phyloP scores from a whole-genome alignment of 1,284 basidiomycete species.

The Tilletia indica region DNA sequence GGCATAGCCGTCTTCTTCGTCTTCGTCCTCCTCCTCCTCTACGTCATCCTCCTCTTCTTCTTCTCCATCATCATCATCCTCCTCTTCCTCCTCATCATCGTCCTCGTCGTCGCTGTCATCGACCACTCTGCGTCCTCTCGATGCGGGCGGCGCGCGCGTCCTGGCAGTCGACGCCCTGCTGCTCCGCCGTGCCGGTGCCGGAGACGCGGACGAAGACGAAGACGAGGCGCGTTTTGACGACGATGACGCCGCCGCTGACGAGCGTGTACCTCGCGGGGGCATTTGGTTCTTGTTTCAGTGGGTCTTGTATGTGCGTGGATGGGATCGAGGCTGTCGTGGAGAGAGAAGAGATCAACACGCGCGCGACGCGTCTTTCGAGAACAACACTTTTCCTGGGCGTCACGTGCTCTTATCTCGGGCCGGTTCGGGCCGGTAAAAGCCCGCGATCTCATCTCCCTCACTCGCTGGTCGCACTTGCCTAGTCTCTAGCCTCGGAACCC shows the following conservation, averaged over 20 bases:
- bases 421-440: background rate
- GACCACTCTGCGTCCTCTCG: constrained; percentile 15
- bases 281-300: background rate
- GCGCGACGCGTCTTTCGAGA: background rate
- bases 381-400: background rate
- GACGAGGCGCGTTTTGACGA: too few species aligned
- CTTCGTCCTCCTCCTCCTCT: constrained; percentile 21
- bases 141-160: constrained; percentile 18
- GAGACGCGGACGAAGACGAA: too few species aligned
- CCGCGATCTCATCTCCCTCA: background rate
- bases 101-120: constrained; percentile 13
- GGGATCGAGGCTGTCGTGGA: background rate
- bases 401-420: background rate
- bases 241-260: background rate
- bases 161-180: background rate
- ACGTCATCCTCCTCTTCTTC: constrained; percentile 17
- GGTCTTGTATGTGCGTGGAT: background rate
- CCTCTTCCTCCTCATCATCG: constrained; percentile 22
- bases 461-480: too few species aligned
- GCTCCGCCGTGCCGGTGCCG: too few species aligned
- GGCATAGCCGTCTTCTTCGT: constrained; percentile 14
- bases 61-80: constrained; percentile 23
- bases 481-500: too few species aligned
- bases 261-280: background rate
- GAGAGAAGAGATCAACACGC: too few species aligned